A percentile compares a stretch with the other conserved stretches of the same genome.
Evolutionary conservation across 2,329 filamentous ascomycete genomes (phyloP).

Genomic region (Sporothrix pseudoabietina): DNA sequence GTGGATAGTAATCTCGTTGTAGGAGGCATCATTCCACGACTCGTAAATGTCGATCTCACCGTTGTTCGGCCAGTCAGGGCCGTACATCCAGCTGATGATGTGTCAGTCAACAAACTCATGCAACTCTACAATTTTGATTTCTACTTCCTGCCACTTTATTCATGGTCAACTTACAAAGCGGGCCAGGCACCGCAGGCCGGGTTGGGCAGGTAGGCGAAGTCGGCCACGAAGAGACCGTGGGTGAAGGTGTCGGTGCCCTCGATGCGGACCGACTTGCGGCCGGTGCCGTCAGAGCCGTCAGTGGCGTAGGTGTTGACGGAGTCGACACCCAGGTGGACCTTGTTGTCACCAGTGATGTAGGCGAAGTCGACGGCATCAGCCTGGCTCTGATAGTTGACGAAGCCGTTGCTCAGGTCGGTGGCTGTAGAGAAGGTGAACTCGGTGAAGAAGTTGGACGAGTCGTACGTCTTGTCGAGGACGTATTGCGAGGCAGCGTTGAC

Average conservation of each 20-base stretch:
- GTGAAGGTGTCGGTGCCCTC: conserved; percentile 64
- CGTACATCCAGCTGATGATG: conserved; percentile 50
- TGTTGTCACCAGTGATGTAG: conserved; percentile 47
- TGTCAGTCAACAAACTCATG: background rate
- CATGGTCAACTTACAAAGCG: conserved; percentile 55
- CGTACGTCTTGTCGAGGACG: conserved; percentile 47
- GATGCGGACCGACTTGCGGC: conserved; percentile 63
- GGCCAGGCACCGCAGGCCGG: conserved; percentile 72
- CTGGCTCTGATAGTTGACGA: conserved; percentile 56
- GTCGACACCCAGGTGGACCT: conserved; percentile 35
- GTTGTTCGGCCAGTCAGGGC: conserved; percentile 58
- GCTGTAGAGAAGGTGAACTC: conserved; percentile 50
- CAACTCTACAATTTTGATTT: background rate
- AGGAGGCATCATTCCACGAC: conserved; percentile 59
- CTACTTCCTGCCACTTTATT: too few relatives aligned
- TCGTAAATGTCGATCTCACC: conserved; percentile 72
- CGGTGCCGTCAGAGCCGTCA: conserved; percentile 35
- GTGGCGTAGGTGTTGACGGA: background rate
- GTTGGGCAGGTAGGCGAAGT: conserved; percentile 69
- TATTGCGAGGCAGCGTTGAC: conserved; percentile 40
- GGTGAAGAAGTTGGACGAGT: conserved; percentile 51
- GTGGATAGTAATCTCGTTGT: conserved; percentile 63
- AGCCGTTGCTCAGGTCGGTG: conserved; percentile 65
- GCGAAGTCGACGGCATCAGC: conserved; percentile 43
- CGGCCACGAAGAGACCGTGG: conserved; percentile 68